A percentile compares a stretch with the other conserved stretches of the same genome.
Conservation (phyloP, 225 moss, liverwort and hornwort genomes). For the Marchantia polymorpha region DNA sequence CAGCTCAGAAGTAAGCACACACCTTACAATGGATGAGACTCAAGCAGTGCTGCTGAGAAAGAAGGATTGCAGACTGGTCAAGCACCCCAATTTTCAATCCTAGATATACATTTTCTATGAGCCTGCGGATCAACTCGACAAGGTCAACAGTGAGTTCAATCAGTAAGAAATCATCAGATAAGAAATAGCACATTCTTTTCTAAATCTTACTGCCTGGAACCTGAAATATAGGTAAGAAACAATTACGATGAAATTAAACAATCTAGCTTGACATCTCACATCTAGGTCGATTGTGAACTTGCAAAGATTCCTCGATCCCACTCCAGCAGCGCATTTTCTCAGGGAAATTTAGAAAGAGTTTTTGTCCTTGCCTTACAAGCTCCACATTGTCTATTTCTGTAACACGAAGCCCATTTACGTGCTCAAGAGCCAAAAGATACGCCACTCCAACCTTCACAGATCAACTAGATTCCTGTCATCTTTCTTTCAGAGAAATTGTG, state of each 20-base stretch:
- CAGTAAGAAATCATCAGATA: background rate
- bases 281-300: background rate
- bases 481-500: background rate
- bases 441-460: constrained; percentile 82
- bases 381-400: constrained; percentile 80
- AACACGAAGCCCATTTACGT: constrained; percentile 69
- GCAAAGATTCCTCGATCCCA: background rate
- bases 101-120: constrained; percentile 86
- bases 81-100: constrained; percentile 86
- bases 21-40: constrained; percentile 88
- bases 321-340: background rate
- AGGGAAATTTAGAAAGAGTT: background rate
- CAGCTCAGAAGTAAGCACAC: background rate
- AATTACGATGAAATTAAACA: no score
- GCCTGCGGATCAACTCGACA: constrained; percentile 43
- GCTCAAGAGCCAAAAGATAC: constrained; percentile 80
- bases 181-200: background rate
- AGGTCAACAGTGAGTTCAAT: background rate
- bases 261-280: no score
- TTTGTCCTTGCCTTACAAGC: constrained; percentile 70
- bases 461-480: background rate
- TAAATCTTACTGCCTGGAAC: background rate
- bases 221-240: no score
- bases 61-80: constrained; percentile 89
- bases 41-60: constrained; percentile 73